phyloP scores from a whole-genome alignment of 2,329 filamentous ascomycete species.

The Colletotrichum filicis region DNA sequence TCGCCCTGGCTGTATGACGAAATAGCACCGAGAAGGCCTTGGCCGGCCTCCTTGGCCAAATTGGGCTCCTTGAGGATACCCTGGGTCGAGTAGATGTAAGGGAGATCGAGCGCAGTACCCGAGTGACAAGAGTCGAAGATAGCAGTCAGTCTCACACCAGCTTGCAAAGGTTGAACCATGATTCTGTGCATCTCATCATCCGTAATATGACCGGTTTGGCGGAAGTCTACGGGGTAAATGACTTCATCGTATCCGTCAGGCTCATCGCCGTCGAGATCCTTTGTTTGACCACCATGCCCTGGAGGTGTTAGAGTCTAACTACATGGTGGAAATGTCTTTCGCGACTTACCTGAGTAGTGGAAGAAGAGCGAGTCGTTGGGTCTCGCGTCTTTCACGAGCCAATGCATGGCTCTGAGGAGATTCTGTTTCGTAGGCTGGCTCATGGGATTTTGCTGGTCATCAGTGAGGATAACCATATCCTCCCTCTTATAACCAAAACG shows the following conservation, averaged over 20 bases:
- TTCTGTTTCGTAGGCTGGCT: slow-evolving; percentile 97
- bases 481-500: slow-evolving; percentile 93
- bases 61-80: slow-evolving; percentile 77
- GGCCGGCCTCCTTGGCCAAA: slow-evolving; percentile 74
- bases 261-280: slow-evolving; percentile 82
- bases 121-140: slow-evolving; percentile 77
- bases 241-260: slow-evolving; percentile 86
- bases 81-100: slow-evolving; percentile 77
- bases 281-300: slow-evolving; percentile 85
- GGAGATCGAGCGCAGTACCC: slow-evolving; percentile 72
- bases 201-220: slow-evolving; percentile 82
- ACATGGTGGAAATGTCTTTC: slow-evolving; percentile 10
- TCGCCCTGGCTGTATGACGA: slow-evolving; percentile 76
- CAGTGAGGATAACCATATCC: slow-evolving; percentile 96
- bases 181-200: slow-evolving; percentile 86
- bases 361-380: slow-evolving; percentile 97
- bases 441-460: slow-evolving; percentile 97
- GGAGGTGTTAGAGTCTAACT: not conserved
- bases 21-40: slow-evolving; percentile 70
- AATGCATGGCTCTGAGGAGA: slow-evolving; percentile 95
- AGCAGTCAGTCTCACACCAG: slow-evolving; percentile 69
- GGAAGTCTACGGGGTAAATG: slow-evolving; percentile 86
- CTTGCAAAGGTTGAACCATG: slow-evolving; percentile 69
- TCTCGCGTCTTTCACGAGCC: slow-evolving; percentile 92
- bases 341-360: slow-evolving; percentile 85